Evolutionary conservation across 345 rosid species (phyloP).

Genomic region (Melaleuca quinquenervia): DNA sequence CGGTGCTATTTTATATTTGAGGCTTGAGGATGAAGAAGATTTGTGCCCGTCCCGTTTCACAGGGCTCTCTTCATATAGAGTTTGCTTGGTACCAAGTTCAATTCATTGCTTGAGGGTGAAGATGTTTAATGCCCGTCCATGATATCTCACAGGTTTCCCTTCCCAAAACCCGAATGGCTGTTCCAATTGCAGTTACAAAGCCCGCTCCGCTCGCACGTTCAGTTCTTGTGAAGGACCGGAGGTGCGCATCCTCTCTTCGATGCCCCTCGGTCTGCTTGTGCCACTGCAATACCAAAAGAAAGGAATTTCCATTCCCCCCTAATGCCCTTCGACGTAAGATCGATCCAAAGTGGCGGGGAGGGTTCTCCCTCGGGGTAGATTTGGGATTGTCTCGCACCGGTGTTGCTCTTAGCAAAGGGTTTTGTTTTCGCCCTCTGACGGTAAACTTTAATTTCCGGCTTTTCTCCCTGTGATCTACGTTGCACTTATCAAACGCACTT

Average conservation of each 20-base stretch:
- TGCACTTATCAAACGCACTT: not conserved
- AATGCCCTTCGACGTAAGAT: conserved; percentile 55
- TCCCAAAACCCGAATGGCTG: not conserved
- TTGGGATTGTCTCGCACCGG: conserved; percentile 70
- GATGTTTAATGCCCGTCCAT: not conserved
- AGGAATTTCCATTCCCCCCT: conserved; percentile 16
- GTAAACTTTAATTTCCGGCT: conserved; percentile 6
- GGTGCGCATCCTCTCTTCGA: not conserved
- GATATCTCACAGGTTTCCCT: not conserved
- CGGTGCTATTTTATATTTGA: not conserved
- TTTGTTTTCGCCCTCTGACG: conserved; percentile 50
- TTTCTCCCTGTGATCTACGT: not conserved
- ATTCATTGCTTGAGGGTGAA: not conserved
- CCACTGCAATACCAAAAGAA: not conserved
- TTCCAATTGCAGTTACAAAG: not conserved
- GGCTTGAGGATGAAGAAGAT: not conserved
- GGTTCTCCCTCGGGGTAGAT: conserved; percentile 82
- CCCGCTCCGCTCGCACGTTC: not conserved
- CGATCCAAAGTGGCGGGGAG: conserved; percentile 60
- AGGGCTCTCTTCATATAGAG: not conserved
- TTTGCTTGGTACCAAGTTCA: not conserved
- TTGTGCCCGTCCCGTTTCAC: not conserved
- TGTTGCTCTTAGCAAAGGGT: conserved; percentile 71
- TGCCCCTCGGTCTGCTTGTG: not conserved
- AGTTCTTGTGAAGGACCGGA: not conserved